Conservation (phyloP, 2,329 filamentous ascomycete genomes). For the Sphaerulina musiva region DNA sequence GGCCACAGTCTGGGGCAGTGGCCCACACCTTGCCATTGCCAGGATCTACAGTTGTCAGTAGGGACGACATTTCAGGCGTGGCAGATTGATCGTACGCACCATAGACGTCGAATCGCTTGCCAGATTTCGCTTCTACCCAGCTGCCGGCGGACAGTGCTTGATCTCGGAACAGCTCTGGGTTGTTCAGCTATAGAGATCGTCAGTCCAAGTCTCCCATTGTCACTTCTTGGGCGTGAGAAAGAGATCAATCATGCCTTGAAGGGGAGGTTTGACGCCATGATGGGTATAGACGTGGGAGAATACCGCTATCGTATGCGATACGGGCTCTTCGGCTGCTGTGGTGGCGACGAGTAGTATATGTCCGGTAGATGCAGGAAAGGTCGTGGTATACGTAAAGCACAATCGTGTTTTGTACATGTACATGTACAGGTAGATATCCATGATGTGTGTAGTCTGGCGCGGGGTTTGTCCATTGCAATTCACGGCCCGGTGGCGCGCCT, state of each 20-base stretch:
- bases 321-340: not conserved
- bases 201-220: not conserved
- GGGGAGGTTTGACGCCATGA: slow-evolving; percentile 36
- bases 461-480: slow-evolving; percentile 7
- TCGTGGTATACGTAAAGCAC: not conserved
- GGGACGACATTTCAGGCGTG: not conserved
- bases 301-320: slow-evolving; percentile 6
- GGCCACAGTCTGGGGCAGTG: slow-evolving; percentile 43
- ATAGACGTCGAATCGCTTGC: slow-evolving; percentile 52
- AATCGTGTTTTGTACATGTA: too few relatives aligned
- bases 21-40: slow-evolving; percentile 47
- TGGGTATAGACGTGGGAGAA: slow-evolving; percentile 5
- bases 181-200: slow-evolving; percentile 42
- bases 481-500: not conserved
- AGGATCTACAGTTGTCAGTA: slow-evolving; percentile 39
- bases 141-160: slow-evolving; percentile 50
- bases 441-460: slow-evolving; percentile 2
- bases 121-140: slow-evolving; percentile 52
- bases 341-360: not conserved
- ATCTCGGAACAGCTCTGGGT: slow-evolving; percentile 49
- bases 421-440: too few relatives aligned
- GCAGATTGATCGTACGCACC: slow-evolving; percentile 33
- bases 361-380: not conserved
- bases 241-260: slow-evolving; percentile 38
- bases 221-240: not conserved